Base-by-base conservation (phyloP, 73 alveolate species). In the Breviolum minutum region DNA sequence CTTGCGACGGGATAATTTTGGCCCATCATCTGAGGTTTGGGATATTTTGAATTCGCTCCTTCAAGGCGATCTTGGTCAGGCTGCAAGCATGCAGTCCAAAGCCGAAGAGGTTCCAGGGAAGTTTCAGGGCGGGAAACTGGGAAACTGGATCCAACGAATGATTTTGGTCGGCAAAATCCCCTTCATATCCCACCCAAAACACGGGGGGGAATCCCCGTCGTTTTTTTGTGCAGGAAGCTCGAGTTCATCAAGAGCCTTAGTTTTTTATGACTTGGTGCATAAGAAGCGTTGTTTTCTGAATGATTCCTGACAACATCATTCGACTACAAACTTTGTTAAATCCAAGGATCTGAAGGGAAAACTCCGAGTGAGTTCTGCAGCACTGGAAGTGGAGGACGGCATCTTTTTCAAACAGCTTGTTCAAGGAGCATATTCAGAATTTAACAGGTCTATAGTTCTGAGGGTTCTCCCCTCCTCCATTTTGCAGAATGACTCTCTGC, bases 321-420 rank as follows among this genome's bases (percentile, higher is more conserved):
- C 54, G 54, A 68, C 77, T 68, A 68, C 17, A 68, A 68, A 11
- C 87, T 14, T 68, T 68, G 77, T 68, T 68, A 17, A 68, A 24
- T 48, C 80, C 62, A 48, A 92, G 98, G 98, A 92, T 63, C 91
- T 92, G 60, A 92, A 92, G 66, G 90, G 79, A 11, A 92, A 92
- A 27, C 90, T 92, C 24, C 86, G 98, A 5, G 98, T 92, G 54
- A 92, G 98, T 17, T 92, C 98, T 5, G 98, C 98, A 16, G 98
- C 89, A 4, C 74, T 92, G 89, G 98, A 92, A 62, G 98, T 92
- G 54, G 98, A 92, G 98, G 98, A 27, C 61, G 40, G 68, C 54
- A 40, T 40, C 54, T 40, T 40, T 40, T 68, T 68, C 54, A 6
- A 68, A 40, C 54, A 40, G 54, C 54, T 40, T 40, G 5, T 40